A percentile compares a stretch with the other conserved stretches of the same genome.
Conservation (phyloP, 306 rosid genomes). For the Quillaja saponaria region DNA sequence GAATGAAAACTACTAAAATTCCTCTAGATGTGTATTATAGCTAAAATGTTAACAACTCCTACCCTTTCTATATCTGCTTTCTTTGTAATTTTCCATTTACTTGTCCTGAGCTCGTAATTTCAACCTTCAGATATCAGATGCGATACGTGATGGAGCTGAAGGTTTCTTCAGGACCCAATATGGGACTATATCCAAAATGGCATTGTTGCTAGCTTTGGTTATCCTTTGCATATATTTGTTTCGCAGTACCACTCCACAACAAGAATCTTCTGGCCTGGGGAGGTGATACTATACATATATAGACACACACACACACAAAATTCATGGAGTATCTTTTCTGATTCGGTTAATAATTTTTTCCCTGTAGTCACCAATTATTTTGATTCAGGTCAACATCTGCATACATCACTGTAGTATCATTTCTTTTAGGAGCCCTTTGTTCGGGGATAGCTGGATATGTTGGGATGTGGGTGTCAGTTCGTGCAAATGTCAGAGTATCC, state of each 20-base stretch:
- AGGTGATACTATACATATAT: slow-evolving; percentile 53
- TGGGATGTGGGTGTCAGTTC: slow-evolving; percentile 99
- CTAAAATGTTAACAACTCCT: slow-evolving; percentile 6
- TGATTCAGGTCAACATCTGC: slow-evolving; percentile 85
- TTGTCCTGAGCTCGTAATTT: slow-evolving; percentile 43
- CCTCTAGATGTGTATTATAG: too few species aligned
- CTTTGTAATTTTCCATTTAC: slow-evolving; percentile 25
- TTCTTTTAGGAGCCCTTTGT: slow-evolving; percentile 95
- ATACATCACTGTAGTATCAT: slow-evolving; percentile 86
- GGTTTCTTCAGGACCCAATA: slow-evolving; percentile 98
- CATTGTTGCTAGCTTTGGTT: slow-evolving; percentile 72
- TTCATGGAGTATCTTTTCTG: slow-evolving; percentile 2
- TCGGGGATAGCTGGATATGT: slow-evolving; percentile 97
- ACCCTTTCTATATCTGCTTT: slow-evolving; percentile 3
- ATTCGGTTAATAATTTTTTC: slow-evolving; percentile 3
- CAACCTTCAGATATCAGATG: slow-evolving; percentile 82
- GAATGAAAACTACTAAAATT: slow-evolving; percentile 1
- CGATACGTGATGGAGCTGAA: slow-evolving; percentile 99
- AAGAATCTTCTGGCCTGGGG: slow-evolving; percentile 87
- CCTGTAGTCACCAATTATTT: slow-evolving; percentile 29
- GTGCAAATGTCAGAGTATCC: slow-evolving; percentile 98
- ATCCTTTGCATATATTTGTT: slow-evolving; percentile 89
- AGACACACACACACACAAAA: too few species aligned
- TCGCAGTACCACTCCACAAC: slow-evolving; percentile 84
- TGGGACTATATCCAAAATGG: slow-evolving; percentile 98